Conservation (phyloP, 352 stramenopile genomes). For the Pythium utonaiense region DNA sequence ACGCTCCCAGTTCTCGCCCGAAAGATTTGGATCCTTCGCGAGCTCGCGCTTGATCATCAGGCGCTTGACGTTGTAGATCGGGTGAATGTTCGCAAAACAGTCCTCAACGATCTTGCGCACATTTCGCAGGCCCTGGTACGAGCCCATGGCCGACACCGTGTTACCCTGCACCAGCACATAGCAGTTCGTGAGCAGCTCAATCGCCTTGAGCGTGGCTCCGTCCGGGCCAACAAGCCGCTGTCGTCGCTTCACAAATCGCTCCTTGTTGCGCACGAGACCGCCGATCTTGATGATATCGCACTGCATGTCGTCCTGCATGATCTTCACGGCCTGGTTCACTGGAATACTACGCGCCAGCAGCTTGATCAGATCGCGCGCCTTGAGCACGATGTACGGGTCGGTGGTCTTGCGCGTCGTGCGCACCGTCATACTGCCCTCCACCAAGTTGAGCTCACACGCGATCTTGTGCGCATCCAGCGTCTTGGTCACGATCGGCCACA, state of each 20-base stretch:
- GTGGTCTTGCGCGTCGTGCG: conserved; percentile 95
- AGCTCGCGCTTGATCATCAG: conserved; percentile 99
- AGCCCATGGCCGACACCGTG: conserved; percentile 92
- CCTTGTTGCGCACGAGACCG: conserved; percentile 98
- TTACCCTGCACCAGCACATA: conserved; percentile 99
- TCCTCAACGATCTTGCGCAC: conserved; percentile 98
- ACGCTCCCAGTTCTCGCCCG: conserved; percentile 97
- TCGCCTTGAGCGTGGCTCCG: conserved; percentile 95
- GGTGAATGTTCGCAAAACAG: conserved; percentile 99
- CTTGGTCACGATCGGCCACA: conserved; percentile 98
- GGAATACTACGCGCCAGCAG: conserved; percentile 97
- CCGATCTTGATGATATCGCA: conserved; percentile 99
- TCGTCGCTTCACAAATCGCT: conserved; percentile 98
- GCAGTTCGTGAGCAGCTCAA: conserved; percentile 99
- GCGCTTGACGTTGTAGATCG: conserved; percentile 99
- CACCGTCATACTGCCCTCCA: conserved; percentile 93
- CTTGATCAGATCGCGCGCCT: conserved; percentile 98
- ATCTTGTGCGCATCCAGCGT: conserved; percentile 95
- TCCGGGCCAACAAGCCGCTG: conserved; percentile 97
- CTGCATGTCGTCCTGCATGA: conserved; percentile 97
- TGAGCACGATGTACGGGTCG: conserved; percentile 98
- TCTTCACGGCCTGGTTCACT: conserved; percentile 95
- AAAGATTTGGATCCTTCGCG: conserved; percentile 97
- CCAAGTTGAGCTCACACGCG: conserved; percentile 97
- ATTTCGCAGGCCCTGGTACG: conserved; percentile 91